A percentile compares a stretch with the other conserved stretches of the same genome.
Evolutionary conservation across 2,329 filamentous ascomycete genomes (phyloP).

Genomic region (Arthrocladium fulminans): DNA sequence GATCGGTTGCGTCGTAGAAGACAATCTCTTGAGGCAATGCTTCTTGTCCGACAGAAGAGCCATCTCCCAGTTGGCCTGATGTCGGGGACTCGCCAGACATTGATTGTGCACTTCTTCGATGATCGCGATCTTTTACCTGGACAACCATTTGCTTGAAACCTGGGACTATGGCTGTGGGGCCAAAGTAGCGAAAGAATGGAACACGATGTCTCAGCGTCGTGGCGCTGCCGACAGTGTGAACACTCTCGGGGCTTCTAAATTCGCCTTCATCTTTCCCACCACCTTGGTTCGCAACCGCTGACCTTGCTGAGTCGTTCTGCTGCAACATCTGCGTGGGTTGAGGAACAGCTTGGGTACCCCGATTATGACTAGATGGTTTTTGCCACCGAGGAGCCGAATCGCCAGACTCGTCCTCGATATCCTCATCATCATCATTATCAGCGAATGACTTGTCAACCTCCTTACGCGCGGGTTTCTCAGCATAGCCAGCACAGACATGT

Average conservation of each 20-base stretch:
- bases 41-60: conserved; percentile 3
- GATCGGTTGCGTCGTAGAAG: conserved; percentile 65
- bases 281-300: background rate
- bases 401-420: conserved; percentile 9
- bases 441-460: conserved; percentile 12
- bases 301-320: background rate
- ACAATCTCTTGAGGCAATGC: conserved; percentile 40
- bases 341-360: background rate
- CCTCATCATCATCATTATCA: conserved; percentile 18
- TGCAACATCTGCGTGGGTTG: background rate
- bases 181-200: conserved; percentile 85
- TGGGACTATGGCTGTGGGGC: conserved; percentile 80
- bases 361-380: background rate
- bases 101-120: conserved; percentile 13
- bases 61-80: conserved; percentile 9
- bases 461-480: conserved; percentile 31
- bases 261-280: background rate
- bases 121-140: conserved; percentile 15
- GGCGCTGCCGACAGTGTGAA: conserved; percentile 25
- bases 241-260: conserved; percentile 27
- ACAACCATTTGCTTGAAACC: conserved; percentile 85
- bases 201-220: conserved; percentile 53
- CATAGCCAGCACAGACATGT: conserved; percentile 60
- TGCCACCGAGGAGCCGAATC: conserved; percentile 8
- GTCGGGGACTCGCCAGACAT: conserved; percentile 14